A percentile compares a stretch with the other conserved stretches of the same genome.
Conservation (phyloP, 2,329 filamentous ascomycete species). For the Parastagonospora nodorum region DNA sequence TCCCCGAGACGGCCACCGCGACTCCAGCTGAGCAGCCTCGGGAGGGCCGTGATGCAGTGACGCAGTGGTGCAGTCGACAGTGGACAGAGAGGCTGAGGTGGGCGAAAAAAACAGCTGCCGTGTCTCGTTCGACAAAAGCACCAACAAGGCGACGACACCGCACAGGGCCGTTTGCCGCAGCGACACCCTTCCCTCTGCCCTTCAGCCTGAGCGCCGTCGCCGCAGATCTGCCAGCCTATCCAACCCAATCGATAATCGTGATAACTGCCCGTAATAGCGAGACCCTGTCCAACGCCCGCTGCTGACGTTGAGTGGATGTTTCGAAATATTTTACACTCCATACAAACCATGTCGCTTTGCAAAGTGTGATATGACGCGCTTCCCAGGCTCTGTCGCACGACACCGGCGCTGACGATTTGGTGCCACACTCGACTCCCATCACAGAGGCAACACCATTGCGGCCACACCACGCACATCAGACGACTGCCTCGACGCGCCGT, state of each 20-base stretch:
- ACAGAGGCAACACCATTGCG: conserved; percentile 20
- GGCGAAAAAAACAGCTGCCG: conserved; percentile 4
- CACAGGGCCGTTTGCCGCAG: conserved; percentile 15
- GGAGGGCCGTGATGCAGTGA: conserved; percentile 12
- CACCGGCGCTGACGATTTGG: conserved; percentile 25
- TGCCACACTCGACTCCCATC: conserved; percentile 30
- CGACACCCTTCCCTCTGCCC: conserved; percentile 24
- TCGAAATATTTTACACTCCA: conserved; percentile 39
- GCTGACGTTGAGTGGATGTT: conserved; percentile 39
- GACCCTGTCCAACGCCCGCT: conserved; percentile 34
- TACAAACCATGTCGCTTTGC: conserved; percentile 24
- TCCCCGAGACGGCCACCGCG: conserved; percentile 22
- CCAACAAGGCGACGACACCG: conserved; percentile 2
- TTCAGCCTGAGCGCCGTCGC: conserved; percentile 29
- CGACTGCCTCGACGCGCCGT: conserved; percentile 27
- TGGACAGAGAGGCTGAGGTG: neutral
- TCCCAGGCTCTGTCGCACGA: conserved; percentile 29
- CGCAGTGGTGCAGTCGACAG: conserved; percentile 2
- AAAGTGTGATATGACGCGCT: conserved; percentile 26
- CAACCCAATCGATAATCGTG: conserved; percentile 46
- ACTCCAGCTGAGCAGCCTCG: conserved; percentile 13
- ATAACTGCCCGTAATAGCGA: conserved; percentile 38
- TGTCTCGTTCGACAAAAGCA: conserved; percentile 32
- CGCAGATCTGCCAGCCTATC: conserved; percentile 36
- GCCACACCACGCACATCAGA: conserved; percentile 11